Evolutionary conservation across 1,284 basidiomycete genomes (phyloP), one percentile per base, ranked within the genome.

Genomic region (Pseudozyma thailandica): DNA sequence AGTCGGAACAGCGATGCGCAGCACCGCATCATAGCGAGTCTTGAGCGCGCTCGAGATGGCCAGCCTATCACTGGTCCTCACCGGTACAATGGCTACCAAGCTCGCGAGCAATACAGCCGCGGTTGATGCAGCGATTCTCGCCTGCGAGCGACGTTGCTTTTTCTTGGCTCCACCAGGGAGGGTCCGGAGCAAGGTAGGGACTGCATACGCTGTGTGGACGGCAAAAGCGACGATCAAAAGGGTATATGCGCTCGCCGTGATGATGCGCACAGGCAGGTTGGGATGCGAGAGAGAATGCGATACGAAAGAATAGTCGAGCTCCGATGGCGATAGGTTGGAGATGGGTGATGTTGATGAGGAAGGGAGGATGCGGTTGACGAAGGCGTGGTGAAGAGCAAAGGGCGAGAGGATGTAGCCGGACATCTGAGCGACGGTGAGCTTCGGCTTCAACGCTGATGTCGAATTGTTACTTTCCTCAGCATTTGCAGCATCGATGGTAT

Each of bases 251-350:
- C 20, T 15, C 6, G 39, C 21, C 50, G 53, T 54, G n/a, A 53
- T 13, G 28, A 37, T 0, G 4, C 56, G 43, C 3, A 65, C 56
- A 4, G 16, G 9, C 6, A 20, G 3, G 23, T 49, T 53, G 2
- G 50, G 46, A 41, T 58, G 59, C 8, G 59, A 68, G n/a, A 62
- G 59, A 12, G 60, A 31, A 27, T 59, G 48, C 3, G 69, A 49
- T 12, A 82, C 79, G 52, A 75, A 78, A n/a, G 66, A 52, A 54
- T 77, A 70, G 27, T 81, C 80, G 3, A 80, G 62, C 42, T 78
- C 72, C 8, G 74, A 68, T 3, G 79, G 77, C 1, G 74, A 75
- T 15, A 80, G 56, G 9, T 46, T 43, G 10, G 38, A 28, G 44
- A 77, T 75, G 3, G 77, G 74, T 5, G 61, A 28, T 0, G 15